Conservation (phyloP, 352 stramenopile genomes). For the Globisporangium canariense region DNA sequence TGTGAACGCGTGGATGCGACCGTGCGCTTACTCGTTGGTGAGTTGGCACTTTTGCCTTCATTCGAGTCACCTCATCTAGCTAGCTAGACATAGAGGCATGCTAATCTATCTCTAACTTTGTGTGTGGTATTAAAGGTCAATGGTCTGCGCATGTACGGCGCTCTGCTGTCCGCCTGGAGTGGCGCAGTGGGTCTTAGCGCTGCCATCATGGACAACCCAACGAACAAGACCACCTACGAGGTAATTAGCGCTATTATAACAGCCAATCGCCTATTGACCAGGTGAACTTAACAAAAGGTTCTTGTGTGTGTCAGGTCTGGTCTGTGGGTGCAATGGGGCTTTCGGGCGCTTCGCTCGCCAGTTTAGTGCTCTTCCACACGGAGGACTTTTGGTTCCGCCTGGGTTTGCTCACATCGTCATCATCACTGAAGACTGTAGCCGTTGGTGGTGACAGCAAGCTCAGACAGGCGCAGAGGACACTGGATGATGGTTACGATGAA, state of each 20-base stretch:
- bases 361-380: conserved; percentile 42
- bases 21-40: conserved; percentile 45
- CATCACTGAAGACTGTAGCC: background rate
- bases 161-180: conserved; percentile 40
- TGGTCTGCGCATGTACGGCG: conserved; percentile 40
- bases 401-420: conserved; percentile 4
- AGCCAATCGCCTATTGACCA: too few species aligned
- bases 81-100: background rate
- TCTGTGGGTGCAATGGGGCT: conserved; percentile 52
- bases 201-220: conserved; percentile 42
- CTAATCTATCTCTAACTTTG: background rate
- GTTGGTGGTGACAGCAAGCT: background rate
- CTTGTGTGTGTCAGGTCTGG: conserved; percentile 27
- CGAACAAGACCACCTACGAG: conserved; percentile 37
- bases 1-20: conserved; percentile 43
- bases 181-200: conserved; percentile 31
- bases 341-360: conserved; percentile 28
- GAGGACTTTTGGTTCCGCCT: conserved; percentile 55
- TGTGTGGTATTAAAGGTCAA: conserved; percentile 35
- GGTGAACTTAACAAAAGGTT: too few species aligned
- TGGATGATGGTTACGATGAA: background rate
- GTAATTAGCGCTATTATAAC: conserved; percentile 15
- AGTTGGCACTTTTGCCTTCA: background rate
- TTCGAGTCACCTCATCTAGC: background rate
- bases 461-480: background rate